Evolutionary conservation across 2,329 filamentous ascomycete genomes (phyloP), one percentile per base, ranked within the genome.

Genomic region (Chaetoscypha palmicola): DNA sequence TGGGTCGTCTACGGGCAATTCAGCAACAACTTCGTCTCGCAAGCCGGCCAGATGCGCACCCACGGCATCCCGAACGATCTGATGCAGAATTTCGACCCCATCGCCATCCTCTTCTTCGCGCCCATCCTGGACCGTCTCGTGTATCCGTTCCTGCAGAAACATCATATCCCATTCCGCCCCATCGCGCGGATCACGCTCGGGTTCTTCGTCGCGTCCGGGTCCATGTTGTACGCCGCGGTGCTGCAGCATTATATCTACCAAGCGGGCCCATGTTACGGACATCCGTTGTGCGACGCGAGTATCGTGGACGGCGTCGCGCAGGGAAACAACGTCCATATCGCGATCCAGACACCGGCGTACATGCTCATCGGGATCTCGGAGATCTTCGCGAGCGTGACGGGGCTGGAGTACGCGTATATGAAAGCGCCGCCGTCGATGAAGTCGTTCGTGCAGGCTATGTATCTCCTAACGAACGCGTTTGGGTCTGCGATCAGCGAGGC

Each of bases 391-490:
- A 74, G 69, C 10, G 69, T 79, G 39, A 77, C 76, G 1, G 80
- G 79, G 2, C 76, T 84, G 51, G 84, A 88, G 61, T 87, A 86
- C 51, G 84, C 85, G 33, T 89, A 81, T 66, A 82, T 80, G 61
- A 86, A 87, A 66, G 83, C 83, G 0, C 85, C 84, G 24, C 77
- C 74, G 56, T 86, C 86, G 66, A 89, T 90, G 85, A 81, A 83
- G 53, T 84, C 79, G 1, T 73, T 89, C 21, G 81, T 89, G 5
- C 72, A 76, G 62, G 76, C 77, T 16, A 70, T 87, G 57, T 81
- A 81, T 59, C 71, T 87, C 24, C 78, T 84, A 66, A 86, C 74
- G 52, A 76, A 71, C 44, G 76, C 77, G 0, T 66, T 81, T 48
- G 74, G 73, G 3, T 70, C 69, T 28, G 76, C 76, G 2, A 53